phyloP scores from a whole-genome alignment of 345 rosid genomes.

The Brassica incana region DNA sequence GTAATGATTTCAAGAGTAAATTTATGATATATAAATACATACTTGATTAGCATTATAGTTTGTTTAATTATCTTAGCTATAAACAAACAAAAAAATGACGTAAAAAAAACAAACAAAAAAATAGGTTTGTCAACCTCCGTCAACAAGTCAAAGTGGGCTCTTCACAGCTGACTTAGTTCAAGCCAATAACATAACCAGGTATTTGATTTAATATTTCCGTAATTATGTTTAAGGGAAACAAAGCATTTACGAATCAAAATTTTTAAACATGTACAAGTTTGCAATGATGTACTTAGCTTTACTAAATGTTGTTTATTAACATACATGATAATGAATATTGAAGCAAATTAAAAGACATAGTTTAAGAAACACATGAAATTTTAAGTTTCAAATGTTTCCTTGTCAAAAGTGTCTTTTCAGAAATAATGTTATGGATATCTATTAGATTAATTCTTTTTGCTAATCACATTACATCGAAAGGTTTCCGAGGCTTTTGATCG shows the following conservation, averaged over 20 bases:
- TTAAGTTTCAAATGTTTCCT: not conserved
- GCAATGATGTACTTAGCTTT: not conserved
- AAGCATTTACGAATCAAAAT: not conserved
- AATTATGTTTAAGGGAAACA: not conserved
- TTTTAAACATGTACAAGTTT: not conserved
- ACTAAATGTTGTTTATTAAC: not conserved
- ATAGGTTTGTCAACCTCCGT: conserved; percentile 65
- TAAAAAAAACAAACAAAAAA: not conserved
- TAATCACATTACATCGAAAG: conserved; percentile 34
- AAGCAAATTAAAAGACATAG: not conserved
- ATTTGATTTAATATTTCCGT: not conserved
- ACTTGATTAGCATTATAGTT: not conserved
- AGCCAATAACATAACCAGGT: conserved; percentile 51
- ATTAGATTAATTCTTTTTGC: too few species aligned
- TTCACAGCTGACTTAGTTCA: conserved; percentile 52
- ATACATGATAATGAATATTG: not conserved
- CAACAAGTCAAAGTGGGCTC: conserved; percentile 59
- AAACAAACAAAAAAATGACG: too few species aligned
- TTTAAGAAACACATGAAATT: not conserved
- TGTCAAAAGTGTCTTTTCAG: not conserved
- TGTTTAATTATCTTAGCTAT: not conserved
- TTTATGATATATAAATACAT: not conserved
- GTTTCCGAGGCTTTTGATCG: conserved; percentile 67
- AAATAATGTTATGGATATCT: too few species aligned
- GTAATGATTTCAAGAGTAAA: conserved; percentile 23